These are phyloP conservation scores for Astragalus glycyphyllos DNA, from an alignment of 306 rosid species.

Conservation along the genomic window DNA sequence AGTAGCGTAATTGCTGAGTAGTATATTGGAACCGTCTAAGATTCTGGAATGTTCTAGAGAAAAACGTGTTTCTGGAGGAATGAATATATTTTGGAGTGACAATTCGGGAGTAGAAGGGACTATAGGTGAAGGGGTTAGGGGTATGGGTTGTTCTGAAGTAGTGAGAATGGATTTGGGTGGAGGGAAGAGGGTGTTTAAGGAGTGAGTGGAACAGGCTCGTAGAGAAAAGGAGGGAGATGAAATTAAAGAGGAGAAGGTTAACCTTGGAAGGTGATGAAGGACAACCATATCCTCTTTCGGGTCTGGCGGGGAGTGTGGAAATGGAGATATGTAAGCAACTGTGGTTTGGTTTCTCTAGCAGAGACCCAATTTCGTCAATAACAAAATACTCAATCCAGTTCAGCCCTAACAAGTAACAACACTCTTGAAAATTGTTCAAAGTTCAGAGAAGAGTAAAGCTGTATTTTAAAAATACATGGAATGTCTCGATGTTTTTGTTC, in stretches of 20 bases:
- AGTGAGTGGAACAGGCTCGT: slow-evolving; percentile 37
- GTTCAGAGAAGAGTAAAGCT: no score
- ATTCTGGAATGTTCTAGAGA: slow-evolving; percentile 61
- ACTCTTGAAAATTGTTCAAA: no score
- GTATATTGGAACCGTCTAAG: slow-evolving; percentile 86
- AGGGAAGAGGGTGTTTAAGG: slow-evolving; percentile 27
- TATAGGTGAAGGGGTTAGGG: slow-evolving; percentile 36
- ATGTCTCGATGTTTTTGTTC: no score
- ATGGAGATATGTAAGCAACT: background rate
- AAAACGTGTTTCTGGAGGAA: slow-evolving; percentile 80
- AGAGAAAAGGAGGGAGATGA: slow-evolving; percentile 36
- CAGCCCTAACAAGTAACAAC: no score
- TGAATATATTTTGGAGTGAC: slow-evolving; percentile 70
- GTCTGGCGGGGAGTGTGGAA: background rate
- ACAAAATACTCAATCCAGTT: no score
- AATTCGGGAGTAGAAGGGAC: slow-evolving; percentile 36
- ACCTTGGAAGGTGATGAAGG: slow-evolving; percentile 59
- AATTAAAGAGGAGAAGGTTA: slow-evolving; percentile 43
- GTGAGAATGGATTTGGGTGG: slow-evolving; percentile 62
- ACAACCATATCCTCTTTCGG: slow-evolving; percentile 55
- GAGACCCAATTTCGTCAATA: no score
- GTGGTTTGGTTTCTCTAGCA: no score
- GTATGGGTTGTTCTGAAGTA: slow-evolving; percentile 52
- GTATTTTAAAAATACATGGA: no score
- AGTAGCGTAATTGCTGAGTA: slow-evolving; percentile 78